Evolutionary conservation across 1,139 yeast species (phyloP).

Genomic region (Protomyces pachydermus): DNA sequence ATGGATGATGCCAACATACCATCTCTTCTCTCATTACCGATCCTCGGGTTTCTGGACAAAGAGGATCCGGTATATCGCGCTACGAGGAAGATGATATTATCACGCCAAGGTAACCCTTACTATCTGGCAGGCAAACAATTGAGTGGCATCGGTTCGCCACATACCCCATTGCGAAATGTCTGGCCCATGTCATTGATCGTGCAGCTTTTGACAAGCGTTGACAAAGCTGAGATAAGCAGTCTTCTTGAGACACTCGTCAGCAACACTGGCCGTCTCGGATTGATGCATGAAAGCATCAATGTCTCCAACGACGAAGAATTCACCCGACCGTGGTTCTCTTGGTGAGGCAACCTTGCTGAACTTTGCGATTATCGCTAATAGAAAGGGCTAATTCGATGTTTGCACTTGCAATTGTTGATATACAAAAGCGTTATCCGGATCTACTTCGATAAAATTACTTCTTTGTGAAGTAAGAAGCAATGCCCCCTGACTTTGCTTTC

Average conservation of each 20-base stretch:
- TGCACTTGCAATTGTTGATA: slow-evolving; percentile 72
- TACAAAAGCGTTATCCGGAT: slow-evolving; percentile 70
- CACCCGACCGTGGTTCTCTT: slow-evolving; percentile 70
- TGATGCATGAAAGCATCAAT: slow-evolving; percentile 77
- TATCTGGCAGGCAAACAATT: slow-evolving; percentile 58
- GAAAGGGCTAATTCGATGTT: slow-evolving; percentile 75
- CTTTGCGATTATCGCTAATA: too few relatives aligned
- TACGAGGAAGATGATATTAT: slow-evolving; percentile 70
- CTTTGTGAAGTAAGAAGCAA: slow-evolving; percentile 11
- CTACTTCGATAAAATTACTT: slow-evolving; percentile 41
- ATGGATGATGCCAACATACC: slow-evolving; percentile 95
- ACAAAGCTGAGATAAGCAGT: slow-evolving; percentile 59
- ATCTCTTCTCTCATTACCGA: slow-evolving; percentile 73
- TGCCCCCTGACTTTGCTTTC: slow-evolving; percentile 3
- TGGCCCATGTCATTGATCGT: slow-evolving; percentile 87
- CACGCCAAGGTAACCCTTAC: slow-evolving; percentile 72
- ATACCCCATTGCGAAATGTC: slow-evolving; percentile 70
- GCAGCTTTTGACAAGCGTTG: slow-evolving; percentile 66
- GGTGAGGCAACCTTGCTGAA: slow-evolving; percentile 42
- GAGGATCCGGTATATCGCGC: slow-evolving; percentile 63
- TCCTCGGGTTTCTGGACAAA: slow-evolving; percentile 57
- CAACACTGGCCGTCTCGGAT: slow-evolving; percentile 67
- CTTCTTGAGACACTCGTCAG: slow-evolving; percentile 52
- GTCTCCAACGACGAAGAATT: slow-evolving; percentile 46
- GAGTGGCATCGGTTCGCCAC: slow-evolving; percentile 87